phyloP scores from a whole-genome alignment of 495 filamentous ascomycete genomes.

The Staphylotrichum longicolle region DNA sequence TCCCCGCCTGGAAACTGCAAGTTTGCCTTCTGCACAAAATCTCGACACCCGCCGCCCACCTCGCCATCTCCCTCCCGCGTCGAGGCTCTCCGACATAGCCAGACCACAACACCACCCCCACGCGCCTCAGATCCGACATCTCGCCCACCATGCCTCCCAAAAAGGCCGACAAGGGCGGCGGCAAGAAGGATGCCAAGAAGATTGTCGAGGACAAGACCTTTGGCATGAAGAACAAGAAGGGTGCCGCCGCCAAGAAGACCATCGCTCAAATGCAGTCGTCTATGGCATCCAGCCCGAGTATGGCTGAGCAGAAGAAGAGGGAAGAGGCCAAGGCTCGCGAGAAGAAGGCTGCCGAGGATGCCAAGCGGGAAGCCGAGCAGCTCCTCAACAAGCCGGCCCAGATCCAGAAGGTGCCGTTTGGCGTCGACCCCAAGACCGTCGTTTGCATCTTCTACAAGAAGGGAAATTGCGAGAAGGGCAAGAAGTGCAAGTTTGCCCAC shows the following conservation, averaged over 20 bases:
- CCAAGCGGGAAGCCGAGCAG: constrained; percentile 70
- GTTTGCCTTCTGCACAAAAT: constrained; percentile 22
- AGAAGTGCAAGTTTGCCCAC: constrained; percentile 97
- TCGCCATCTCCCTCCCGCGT: neutral
- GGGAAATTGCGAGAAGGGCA: constrained; percentile 94
- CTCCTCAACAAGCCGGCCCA: constrained; percentile 94
- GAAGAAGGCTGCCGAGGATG: constrained; percentile 75
- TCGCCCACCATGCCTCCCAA: constrained; percentile 84
- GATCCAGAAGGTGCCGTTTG: constrained; percentile 94
- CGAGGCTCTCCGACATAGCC: neutral
- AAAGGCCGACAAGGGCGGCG: constrained; percentile 60
- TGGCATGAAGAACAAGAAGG: constrained; percentile 99
- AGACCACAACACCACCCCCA: neutral
- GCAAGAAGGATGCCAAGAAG: constrained; percentile 55
- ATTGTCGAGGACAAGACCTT: constrained; percentile 92
- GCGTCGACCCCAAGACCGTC: constrained; percentile 98
- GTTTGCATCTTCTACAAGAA: constrained; percentile 95
- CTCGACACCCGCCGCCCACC: constrained; percentile 11
- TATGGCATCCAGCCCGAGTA: constrained; percentile 61
- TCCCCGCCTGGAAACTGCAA: constrained; percentile 26
- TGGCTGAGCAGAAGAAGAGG: constrained; percentile 80
- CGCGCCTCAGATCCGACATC: neutral
- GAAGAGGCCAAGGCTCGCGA: constrained; percentile 87
- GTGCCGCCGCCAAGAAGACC: constrained; percentile 78
- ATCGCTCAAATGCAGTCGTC: constrained; percentile 78